A percentile compares a stretch with the other conserved stretches of the same genome.
Conservation (phyloP, 2,329 filamentous ascomycete genomes). For the Alternaria gansuensis region DNA sequence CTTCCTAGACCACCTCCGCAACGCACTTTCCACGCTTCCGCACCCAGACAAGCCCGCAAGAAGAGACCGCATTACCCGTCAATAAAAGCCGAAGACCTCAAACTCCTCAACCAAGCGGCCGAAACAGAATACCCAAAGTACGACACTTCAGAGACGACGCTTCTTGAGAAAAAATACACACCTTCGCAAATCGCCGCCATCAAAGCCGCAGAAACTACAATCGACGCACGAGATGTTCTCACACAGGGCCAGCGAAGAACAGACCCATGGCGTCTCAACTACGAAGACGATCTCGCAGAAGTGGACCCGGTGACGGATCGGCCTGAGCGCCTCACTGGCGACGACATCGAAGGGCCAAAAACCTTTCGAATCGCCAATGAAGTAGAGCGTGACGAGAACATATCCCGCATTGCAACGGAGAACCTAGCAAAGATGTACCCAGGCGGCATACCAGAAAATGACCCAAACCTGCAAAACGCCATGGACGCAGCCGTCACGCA, state of each 20-base stretch:
- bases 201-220: slow-evolving; percentile 78
- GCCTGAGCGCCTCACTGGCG: slow-evolving; percentile 52
- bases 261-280: slow-evolving; percentile 72
- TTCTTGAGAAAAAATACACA: slow-evolving; percentile 74
- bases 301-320: slow-evolving; percentile 79
- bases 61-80: slow-evolving; percentile 55
- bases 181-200: slow-evolving; percentile 83
- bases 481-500: slow-evolving; percentile 47
- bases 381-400: slow-evolving; percentile 45
- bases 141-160: slow-evolving; percentile 57
- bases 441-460: slow-evolving; percentile 46
- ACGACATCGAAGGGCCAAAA: slow-evolving; percentile 37
- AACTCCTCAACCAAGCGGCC: slow-evolving; percentile 47
- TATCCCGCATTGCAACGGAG: slow-evolving; percentile 45
- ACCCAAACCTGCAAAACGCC: slow-evolving; percentile 36
- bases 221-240: slow-evolving; percentile 77
- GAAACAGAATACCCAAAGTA: slow-evolving; percentile 66
- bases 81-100: slow-evolving; percentile 55
- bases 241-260: slow-evolving; percentile 74
- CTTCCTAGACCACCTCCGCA: slow-evolving; percentile 48
- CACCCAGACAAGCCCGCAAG: slow-evolving; percentile 48
- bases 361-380: slow-evolving; percentile 42
- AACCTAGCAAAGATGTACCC: slow-evolving; percentile 51
- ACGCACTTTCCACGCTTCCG: slow-evolving; percentile 55
- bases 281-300: slow-evolving; percentile 81